Evolutionary conservation across 306 rosid species (phyloP).

Genomic region (Fagus crenata): DNA sequence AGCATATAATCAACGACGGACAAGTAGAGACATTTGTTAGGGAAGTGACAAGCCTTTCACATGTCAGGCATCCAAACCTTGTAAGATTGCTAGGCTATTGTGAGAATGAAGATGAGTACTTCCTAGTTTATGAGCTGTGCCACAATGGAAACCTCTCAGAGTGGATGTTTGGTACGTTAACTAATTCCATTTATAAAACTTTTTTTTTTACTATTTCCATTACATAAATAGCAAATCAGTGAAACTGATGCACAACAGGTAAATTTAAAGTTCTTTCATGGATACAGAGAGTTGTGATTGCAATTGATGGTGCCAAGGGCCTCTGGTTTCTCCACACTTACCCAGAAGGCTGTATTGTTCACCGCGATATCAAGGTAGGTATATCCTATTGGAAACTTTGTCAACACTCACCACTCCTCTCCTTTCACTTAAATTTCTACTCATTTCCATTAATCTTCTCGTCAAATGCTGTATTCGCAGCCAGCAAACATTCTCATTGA

Average conservation of each 20-base stretch:
- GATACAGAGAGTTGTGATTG: slow-evolving; percentile 60
- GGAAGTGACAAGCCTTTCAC: slow-evolving; percentile 62
- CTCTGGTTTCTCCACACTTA: slow-evolving; percentile 63
- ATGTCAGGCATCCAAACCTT: slow-evolving; percentile 57
- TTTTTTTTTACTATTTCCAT: slow-evolving; percentile 10
- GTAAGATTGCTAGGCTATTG: slow-evolving; percentile 55
- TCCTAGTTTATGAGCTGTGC: slow-evolving; percentile 71
- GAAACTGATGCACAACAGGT: slow-evolving; percentile 34
- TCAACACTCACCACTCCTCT: neutral
- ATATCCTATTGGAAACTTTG: neutral
- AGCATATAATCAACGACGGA: slow-evolving; percentile 60
- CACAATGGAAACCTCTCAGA: slow-evolving; percentile 65
- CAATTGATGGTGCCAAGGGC: slow-evolving; percentile 60
- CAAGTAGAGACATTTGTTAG: slow-evolving; percentile 56
- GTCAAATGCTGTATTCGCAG: slow-evolving; percentile 34
- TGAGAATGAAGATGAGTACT: slow-evolving; percentile 49
- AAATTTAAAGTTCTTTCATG: slow-evolving; percentile 53
- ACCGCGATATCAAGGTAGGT: slow-evolving; percentile 67
- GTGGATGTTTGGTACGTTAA: slow-evolving; percentile 62
- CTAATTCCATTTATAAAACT: neutral
- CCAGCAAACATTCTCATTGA: slow-evolving; percentile 67
- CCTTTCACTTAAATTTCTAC: neutral
- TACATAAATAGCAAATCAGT: neutral
- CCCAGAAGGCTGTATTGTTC: slow-evolving; percentile 64
- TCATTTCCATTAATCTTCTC: neutral